Conservation (phyloP, 1,284 basidiomycete genomes). For the Tilletia indica region DNA sequence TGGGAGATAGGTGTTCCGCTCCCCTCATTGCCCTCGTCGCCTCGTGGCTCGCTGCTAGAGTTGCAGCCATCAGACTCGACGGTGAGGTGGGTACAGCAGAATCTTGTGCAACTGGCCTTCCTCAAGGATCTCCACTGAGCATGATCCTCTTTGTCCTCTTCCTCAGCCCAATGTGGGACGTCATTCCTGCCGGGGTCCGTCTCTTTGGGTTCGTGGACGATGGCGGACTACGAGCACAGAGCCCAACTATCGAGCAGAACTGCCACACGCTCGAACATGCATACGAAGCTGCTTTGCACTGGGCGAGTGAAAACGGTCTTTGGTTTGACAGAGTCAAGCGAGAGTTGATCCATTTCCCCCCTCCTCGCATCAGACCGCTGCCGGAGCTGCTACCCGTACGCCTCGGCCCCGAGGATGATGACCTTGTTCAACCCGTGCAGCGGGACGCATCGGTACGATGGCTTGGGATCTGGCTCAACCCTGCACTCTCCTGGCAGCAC, state of each 20-base stretch:
- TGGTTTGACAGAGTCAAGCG: constrained; percentile 9
- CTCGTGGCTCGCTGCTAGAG: neutral
- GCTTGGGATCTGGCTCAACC: constrained; percentile 16
- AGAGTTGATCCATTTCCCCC: constrained; percentile 18
- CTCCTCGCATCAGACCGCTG: neutral
- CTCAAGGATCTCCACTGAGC: too few relatives aligned
- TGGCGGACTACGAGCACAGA: neutral
- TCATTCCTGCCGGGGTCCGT: neutral
- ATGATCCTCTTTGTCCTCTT: neutral
- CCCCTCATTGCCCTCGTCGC: neutral
- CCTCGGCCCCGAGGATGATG: neutral
- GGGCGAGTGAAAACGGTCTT: neutral
- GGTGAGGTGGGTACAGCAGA: neutral
- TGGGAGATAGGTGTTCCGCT: neutral
- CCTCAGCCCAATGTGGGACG: neutral
- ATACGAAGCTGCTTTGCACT: neutral
- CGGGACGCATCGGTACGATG: neutral
- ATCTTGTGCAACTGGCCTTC: neutral
- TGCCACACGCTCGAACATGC: neutral
- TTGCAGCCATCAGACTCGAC: neutral
- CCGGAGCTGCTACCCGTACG: neutral
- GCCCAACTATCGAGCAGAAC: neutral
- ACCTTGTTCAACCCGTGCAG: neutral
- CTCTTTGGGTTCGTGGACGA: constrained; percentile 16
- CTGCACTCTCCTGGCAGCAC: neutral